These are phyloP conservation scores for Acanthamoeba sp. DNA, from an alignment of 208 protist genomes.

Conservation along the genomic window DNA sequence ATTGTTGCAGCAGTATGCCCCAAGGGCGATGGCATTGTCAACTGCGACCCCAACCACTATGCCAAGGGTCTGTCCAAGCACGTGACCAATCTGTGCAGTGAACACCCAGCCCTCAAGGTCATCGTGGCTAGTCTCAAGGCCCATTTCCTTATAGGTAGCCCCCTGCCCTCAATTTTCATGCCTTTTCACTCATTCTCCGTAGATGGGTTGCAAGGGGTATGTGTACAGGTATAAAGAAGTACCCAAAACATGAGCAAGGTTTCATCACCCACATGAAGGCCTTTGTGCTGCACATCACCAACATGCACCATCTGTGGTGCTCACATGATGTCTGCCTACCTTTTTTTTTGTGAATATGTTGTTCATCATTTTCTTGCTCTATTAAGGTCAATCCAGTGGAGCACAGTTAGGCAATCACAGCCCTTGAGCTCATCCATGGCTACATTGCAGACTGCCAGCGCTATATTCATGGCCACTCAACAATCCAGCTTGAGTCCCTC, in stretches of 20 bases:
- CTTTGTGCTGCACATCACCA: neutral
- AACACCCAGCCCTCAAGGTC: neutral
- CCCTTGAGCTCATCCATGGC: neutral
- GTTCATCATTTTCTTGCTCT: neutral
- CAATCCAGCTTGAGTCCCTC: constrained; percentile 17
- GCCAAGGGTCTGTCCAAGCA: constrained; percentile 27
- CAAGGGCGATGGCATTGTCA: neutral
- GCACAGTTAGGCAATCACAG: neutral
- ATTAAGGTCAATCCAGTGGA: neutral
- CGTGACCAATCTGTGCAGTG: neutral
- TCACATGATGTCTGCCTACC: neutral
- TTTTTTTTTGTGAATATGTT: too few species aligned
- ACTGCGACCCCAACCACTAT: constrained; percentile 35
- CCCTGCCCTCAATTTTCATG: too few species aligned
- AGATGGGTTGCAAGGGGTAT: neutral
- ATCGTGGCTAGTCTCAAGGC: constrained; percentile 26
- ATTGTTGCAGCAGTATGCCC: neutral
- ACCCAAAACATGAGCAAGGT: neutral
- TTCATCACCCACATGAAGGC: constrained; percentile 4
- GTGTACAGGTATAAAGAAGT: neutral
- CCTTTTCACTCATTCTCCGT: neutral
- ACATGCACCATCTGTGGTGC: neutral
- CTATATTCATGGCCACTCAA: neutral
- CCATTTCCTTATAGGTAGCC: constrained; percentile 7
- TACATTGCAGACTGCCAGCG: neutral